Conservation (phyloP, 2,329 filamentous ascomycete species). For the Penicillium occitanis region DNA sequence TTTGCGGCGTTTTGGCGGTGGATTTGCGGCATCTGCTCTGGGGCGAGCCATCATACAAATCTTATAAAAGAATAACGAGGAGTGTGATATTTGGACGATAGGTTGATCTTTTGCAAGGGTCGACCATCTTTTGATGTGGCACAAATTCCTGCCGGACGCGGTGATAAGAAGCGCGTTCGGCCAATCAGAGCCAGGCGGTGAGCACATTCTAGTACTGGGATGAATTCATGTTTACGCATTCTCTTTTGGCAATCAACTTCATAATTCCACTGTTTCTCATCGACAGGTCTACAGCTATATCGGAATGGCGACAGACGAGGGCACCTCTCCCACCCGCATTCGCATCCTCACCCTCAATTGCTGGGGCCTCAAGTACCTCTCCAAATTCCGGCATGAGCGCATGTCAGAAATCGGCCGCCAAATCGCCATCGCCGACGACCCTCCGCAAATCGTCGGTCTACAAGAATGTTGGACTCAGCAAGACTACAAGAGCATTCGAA, state of each 20-base stretch:
- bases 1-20: conserved; percentile 34
- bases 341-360: conserved; percentile 89
- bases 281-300: not conserved
- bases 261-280: not conserved
- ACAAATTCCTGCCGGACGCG: conserved; percentile 19
- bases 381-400: conserved; percentile 73
- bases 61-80: not conserved
- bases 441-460: conserved; percentile 83
- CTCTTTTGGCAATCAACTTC: not conserved
- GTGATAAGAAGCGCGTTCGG: conserved; percentile 20
- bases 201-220: not conserved
- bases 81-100: not conserved
- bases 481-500: conserved; percentile 77
- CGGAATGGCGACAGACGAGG: conserved; percentile 18
- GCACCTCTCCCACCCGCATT: conserved; percentile 56
- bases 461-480: conserved; percentile 92
- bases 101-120: conserved; percentile 2
- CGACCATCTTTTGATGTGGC: conserved; percentile 12
- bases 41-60: conserved; percentile 10
- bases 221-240: conserved; percentile 2
- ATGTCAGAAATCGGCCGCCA: conserved; percentile 80
- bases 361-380: conserved; percentile 91
- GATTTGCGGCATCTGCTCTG: conserved; percentile 27
- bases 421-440: conserved; percentile 65
- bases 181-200: conserved; percentile 30